These are phyloP conservation scores for Malassezia obtusa DNA, from an alignment of 1,284 basidiomycete genomes.

Conservation along the genomic window DNA sequence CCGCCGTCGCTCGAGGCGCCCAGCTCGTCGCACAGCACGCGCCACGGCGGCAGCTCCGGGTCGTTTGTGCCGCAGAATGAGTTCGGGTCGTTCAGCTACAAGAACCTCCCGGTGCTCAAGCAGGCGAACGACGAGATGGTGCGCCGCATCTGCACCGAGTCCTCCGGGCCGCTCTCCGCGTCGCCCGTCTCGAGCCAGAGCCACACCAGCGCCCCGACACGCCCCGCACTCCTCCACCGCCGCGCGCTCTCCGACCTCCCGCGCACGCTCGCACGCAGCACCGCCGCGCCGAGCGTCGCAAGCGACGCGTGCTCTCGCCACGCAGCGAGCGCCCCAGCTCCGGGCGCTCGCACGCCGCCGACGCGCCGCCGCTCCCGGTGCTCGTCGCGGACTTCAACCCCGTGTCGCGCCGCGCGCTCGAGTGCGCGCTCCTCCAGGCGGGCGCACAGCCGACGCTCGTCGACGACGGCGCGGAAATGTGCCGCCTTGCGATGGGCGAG, in stretches of 20 bases:
- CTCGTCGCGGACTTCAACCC: slow-evolving; percentile 95
- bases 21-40: not conserved
- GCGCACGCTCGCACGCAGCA: not conserved
- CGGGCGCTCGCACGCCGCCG: not conserved
- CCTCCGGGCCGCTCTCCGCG: not conserved
- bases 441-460: slow-evolving; percentile 90
- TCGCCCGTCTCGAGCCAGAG: not conserved
- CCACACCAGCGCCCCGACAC: not conserved
- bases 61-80: slow-evolving; percentile 54
- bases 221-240: not conserved
- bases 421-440: slow-evolving; percentile 78
- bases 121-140: slow-evolving; percentile 98
- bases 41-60: not conserved
- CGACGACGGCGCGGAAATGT: slow-evolving; percentile 87
- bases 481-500: slow-evolving; percentile 93
- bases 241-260: not conserved
- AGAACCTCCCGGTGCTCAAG: slow-evolving; percentile 90
- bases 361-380: not conserved
- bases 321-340: not conserved
- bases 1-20: not conserved
- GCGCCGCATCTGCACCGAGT: slow-evolving; percentile 59
- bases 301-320: not conserved
- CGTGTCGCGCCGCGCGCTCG: slow-evolving; percentile 56
- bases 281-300: not conserved
- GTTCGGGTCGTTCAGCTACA: slow-evolving; percentile 96